These are phyloP conservation scores for Saussurea involucrata DNA, from an alignment of 129 eudicot species.

Conservation along the genomic window DNA sequence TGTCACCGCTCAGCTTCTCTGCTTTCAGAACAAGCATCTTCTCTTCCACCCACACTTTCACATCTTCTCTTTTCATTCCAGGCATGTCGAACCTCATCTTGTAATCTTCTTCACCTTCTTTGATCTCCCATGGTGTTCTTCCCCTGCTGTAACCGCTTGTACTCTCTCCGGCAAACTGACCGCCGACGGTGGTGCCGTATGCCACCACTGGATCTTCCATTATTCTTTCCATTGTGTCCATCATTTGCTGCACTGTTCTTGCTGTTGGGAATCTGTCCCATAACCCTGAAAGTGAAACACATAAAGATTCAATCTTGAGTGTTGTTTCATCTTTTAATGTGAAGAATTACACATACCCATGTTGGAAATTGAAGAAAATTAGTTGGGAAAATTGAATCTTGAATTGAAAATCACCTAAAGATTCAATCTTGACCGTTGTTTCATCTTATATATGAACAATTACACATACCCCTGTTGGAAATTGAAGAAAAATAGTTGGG, in stretches of 20 bases:
- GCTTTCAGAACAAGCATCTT: conserved; percentile 83
- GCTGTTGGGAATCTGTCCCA: conserved; percentile 92
- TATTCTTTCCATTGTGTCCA: conserved; percentile 87
- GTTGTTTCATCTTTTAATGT: neutral
- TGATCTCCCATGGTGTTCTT: conserved; percentile 93
- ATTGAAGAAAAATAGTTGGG: neutral
- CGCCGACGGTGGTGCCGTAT: conserved; percentile 26
- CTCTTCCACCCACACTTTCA: conserved; percentile 79
- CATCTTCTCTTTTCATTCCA: conserved; percentile 81
- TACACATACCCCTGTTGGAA: neutral
- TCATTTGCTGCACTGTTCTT: conserved; percentile 86
- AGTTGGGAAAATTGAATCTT: neutral
- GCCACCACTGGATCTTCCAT: conserved; percentile 61
- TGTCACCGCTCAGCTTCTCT: conserved; percentile 41
- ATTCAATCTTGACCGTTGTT: no score
- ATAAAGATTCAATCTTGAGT: conserved; percentile 9
- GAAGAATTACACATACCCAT: no score
- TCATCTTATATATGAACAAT: neutral
- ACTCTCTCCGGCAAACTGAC: no score
- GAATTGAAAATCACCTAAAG: conserved; percentile 22
- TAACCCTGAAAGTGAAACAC: conserved; percentile 38
- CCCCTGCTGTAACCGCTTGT: conserved; percentile 53
- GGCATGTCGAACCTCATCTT: conserved; percentile 91
- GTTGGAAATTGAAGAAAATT: no score
- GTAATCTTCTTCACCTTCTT: conserved; percentile 52